Conservation (phyloP, 1,284 basidiomycete species). For the Thelephora terrestris region DNA sequence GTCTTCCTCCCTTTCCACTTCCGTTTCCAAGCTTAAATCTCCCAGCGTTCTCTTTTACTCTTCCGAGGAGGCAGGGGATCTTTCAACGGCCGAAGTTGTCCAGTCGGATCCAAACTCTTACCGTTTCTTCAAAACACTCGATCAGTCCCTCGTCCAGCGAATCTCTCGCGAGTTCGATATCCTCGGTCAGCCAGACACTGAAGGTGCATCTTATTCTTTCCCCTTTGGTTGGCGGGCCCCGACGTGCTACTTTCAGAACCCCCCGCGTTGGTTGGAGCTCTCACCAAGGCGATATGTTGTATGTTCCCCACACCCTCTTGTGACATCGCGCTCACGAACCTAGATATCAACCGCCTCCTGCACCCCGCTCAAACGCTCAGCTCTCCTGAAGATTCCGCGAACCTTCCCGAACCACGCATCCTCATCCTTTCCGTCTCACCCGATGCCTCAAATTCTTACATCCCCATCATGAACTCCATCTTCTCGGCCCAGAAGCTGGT, state of each 20-base stretch:
- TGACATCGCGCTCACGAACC: neutral
- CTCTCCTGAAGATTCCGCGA: conserved; percentile 29
- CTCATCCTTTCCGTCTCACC: conserved; percentile 90
- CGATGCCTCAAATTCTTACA: conserved; percentile 80
- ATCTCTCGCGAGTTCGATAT: conserved; percentile 53
- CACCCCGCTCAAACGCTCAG: conserved; percentile 29
- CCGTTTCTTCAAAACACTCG: conserved; percentile 70
- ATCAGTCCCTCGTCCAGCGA: conserved; percentile 53
- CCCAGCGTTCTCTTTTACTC: conserved; percentile 67
- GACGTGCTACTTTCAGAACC: conserved; percentile 31
- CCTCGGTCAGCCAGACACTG: conserved; percentile 35
- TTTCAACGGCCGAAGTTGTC: conserved; percentile 18
- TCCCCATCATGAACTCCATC: conserved; percentile 98
- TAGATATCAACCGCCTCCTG: conserved; percentile 79
- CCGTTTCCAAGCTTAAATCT: neutral
- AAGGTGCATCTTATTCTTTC: conserved; percentile 30
- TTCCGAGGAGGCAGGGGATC: conserved; percentile 29
- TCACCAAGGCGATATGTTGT: conserved; percentile 90
- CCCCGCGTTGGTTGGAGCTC: conserved; percentile 73
- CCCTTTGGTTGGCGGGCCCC: conserved; percentile 4
- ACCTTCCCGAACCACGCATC: conserved; percentile 70
- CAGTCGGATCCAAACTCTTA: conserved; percentile 70
- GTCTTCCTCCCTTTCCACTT: neutral
- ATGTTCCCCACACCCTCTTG: conserved; percentile 22
- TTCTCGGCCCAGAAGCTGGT: conserved; percentile 98